These are phyloP conservation scores for Aspergillus fructus DNA, from an alignment of 2,329 filamentous ascomycete genomes.

Conservation along the genomic window DNA sequence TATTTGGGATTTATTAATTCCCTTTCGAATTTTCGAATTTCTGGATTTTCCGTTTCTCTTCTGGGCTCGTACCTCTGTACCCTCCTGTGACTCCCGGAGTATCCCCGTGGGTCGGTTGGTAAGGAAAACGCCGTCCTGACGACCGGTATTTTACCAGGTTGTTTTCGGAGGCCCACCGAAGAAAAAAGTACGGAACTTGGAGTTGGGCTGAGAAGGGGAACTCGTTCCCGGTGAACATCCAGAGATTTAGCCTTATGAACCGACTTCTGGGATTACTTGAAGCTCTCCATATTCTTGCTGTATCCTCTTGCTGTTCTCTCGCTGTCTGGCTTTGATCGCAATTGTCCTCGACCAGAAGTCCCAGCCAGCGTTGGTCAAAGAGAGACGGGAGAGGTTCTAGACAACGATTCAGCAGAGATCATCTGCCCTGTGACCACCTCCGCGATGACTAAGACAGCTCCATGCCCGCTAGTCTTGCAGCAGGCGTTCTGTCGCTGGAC, in stretches of 20 bases:
- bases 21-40: constrained; percentile 9
- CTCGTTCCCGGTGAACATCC: background rate
- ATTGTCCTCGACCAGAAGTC: background rate
- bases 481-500: constrained; percentile 2
- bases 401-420: constrained; percentile 23
- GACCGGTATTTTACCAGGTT: constrained; percentile 28
- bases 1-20: constrained; percentile 6
- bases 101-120: constrained; percentile 24
- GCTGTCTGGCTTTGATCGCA: background rate
- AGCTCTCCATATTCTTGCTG: background rate
- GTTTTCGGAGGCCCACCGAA: constrained; percentile 28
- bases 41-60: constrained; percentile 12
- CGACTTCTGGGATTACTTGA: too few species aligned
- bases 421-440: constrained; percentile 25
- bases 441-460: constrained; percentile 21
- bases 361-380: background rate
- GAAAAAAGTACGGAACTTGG: constrained; percentile 24
- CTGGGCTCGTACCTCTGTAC: constrained; percentile 9
- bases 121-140: constrained; percentile 24
- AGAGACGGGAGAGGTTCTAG: constrained; percentile 15
- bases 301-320: too few species aligned
- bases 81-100: constrained; percentile 26
- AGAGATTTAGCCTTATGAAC: background rate
- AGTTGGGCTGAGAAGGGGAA: background rate
- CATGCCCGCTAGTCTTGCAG: background rate